Base-by-base conservation (phyloP, 371 early-diverging fungal genomes). In the Sporodiniella umbellata region DNA sequence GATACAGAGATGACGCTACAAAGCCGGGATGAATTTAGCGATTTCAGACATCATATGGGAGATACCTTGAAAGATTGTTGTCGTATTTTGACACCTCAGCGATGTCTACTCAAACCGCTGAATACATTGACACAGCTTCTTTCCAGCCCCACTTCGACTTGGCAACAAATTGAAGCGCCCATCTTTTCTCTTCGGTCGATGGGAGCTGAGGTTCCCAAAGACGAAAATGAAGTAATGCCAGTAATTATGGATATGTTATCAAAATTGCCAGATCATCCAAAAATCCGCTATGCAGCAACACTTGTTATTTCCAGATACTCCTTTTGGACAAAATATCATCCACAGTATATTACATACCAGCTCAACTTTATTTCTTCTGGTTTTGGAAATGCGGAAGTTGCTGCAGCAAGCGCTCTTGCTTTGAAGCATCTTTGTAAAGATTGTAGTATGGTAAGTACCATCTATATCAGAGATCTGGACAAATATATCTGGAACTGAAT, bases 1-100 rank as follows among this genome's bases (percentile, higher is more conserved):
- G 46, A 74, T n/a, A 62, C 61, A 10, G 66, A 61, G 1, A 86
- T 84, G 90, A 85, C 92, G 3, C 89, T 92, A 1, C 78, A 89
- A 60, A 91, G 94, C 49, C 79, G 90, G 4, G 99, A 98, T 48
- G 92, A 94, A 18, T 98, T 98, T 60, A 72, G 93, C 30, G 93
- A 94, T 28, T 96, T 96, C 58, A 78, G 99, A 30, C 96, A 98
- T 64, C 80, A 82, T 33, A 94, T 96, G 80, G 99, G 96, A 22
- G 95, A 96, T 54, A 92, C 95, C n/a, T 76, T 98, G 40, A 98
- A 98, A 72, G 94, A 92, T 59, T 94, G 95, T 55, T 92, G 93
- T 24, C 62, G 78, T 5, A 82, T 97, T 1, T 63, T 95, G 1
- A 93, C 94, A 4, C 70, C 80, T 8, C 78, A 87, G 6, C 75